Evolutionary conservation across 257 asterid genomes (phyloP).

Genomic region (Echium plantagineum): DNA sequence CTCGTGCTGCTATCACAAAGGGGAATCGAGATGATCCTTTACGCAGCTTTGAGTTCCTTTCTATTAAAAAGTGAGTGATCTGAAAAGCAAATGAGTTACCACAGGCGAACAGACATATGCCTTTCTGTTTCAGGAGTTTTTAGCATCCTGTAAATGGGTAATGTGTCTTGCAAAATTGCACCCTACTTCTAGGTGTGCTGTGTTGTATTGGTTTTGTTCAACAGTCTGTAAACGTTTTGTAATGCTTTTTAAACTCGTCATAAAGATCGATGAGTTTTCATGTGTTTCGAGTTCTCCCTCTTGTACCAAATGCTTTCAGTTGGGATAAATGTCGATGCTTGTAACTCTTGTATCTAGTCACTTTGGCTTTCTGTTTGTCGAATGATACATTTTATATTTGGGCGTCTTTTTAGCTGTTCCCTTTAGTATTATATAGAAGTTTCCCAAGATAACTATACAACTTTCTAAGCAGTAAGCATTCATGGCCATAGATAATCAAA

Average conservation of each 20-base stretch:
- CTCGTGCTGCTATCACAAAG: conserved; percentile 41
- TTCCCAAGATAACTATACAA: too few relatives aligned
- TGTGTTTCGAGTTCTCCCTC: conserved; percentile 19
- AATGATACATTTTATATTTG: too few relatives aligned
- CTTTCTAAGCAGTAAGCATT: too few relatives aligned
- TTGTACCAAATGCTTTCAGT: conserved; percentile 10
- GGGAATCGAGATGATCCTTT: conserved; percentile 72
- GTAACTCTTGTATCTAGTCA: neutral
- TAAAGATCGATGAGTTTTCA: conserved; percentile 23
- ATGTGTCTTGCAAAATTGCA: conserved; percentile 13
- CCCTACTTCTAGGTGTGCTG: conserved; percentile 10
- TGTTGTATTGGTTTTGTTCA: conserved; percentile 22
- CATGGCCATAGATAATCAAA: neutral
- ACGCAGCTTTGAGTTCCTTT: conserved; percentile 85
- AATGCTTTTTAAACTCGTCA: conserved; percentile 27
- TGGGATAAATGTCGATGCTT: conserved; percentile 10
- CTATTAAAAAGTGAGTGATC: conserved; percentile 28
- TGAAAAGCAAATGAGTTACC: conserved; percentile 16
- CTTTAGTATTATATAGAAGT: too few relatives aligned
- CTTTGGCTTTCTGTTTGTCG: too few relatives aligned
- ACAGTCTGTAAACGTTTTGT: conserved; percentile 23
- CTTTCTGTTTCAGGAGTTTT: conserved; percentile 17
- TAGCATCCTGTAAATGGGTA: conserved; percentile 34
- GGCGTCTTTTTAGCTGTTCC: too few relatives aligned
- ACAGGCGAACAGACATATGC: conserved; percentile 11